Conservation (phyloP, 2,329 filamentous ascomycete species). For the Xylaria sp. region DNA sequence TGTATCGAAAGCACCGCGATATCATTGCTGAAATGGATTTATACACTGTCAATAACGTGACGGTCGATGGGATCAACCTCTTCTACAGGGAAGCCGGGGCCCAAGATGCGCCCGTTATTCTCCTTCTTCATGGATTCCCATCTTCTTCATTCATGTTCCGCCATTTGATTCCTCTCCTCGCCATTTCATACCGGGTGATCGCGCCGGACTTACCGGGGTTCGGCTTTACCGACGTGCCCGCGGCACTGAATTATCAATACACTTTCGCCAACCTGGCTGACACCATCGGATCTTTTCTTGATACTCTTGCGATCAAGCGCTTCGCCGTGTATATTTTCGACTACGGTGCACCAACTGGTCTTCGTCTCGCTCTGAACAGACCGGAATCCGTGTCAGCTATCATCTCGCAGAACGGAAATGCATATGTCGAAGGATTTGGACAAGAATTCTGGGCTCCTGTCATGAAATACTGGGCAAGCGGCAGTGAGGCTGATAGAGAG, state of each 20-base stretch:
- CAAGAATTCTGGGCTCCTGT: not conserved
- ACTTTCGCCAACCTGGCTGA: not conserved
- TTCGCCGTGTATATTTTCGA: not conserved
- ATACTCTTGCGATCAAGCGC: not conserved
- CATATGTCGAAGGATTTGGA: slow-evolving; percentile 1
- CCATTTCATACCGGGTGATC: not conserved
- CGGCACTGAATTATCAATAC: not conserved
- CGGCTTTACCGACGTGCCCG: not conserved
- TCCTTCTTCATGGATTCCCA: not conserved
- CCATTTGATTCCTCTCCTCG: slow-evolving; percentile 5
- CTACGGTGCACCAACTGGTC: not conserved
- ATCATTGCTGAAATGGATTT: not conserved
- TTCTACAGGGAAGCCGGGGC: not conserved
- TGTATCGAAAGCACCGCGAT: not conserved
- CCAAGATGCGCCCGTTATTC: not conserved
- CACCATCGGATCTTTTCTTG: not conserved
- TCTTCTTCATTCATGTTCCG: slow-evolving; percentile 7
- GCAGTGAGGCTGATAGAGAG: not conserved
- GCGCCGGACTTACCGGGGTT: not conserved
- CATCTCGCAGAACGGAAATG: not conserved
- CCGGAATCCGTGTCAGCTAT: not conserved
- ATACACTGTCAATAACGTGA: not conserved
- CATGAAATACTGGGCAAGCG: slow-evolving; percentile 4
- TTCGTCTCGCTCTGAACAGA: not conserved
- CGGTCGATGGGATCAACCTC: not conserved